Base-by-base conservation (phyloP, 768 basidiomycete species). In the Tremella yokohamensis region DNA sequence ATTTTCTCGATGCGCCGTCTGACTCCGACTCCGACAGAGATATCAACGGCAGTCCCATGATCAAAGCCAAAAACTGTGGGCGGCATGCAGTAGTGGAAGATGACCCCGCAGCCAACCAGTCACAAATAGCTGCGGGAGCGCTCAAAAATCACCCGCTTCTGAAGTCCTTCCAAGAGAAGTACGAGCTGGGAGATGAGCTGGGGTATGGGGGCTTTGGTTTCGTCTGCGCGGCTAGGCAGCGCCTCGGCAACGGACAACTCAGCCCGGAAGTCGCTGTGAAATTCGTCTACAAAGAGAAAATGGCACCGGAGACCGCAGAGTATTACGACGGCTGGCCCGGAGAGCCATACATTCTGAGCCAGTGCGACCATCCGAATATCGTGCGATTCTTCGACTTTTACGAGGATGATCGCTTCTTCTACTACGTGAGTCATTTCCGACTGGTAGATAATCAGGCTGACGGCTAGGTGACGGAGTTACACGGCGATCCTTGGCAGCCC, bases 171-270 rank as follows among this genome's bases (percentile, higher is more conserved):
- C 55, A 53, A 1, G 48, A 62, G 24, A 56, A 68, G 22, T 79
- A 77, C 62, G 49, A 58, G 7, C 61, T 79, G 40, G 56, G 62
- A 15, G 75, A 77, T 20, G 78, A 78, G 45, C 75, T 97, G 22
- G 93, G 93, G 40, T 85, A 85, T 9, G 93, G 93, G 44, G 92
- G 92, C 16, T 97, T 92, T 72, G 92, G 92, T 1, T 96, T 97
- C 73, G 93, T 97, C 24, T 88, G 94, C 83, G 87, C 87, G 2
- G 91, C 90, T 9, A 78, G 80, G 37, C 84, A 89, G 70, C 84
- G 83, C 13, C 62, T 61, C 8, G 40, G 48, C 22, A 62, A 58
- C n/a, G 61, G 64, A 51, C 66, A 63, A 26, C 80, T 82, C 47
- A 80, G 81, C 0, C 75, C 79, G 57, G 88, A 91, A 72, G 91